phyloP scores from a whole-genome alignment of 257 asterid species.

The Solanum bulbocastanum region DNA sequence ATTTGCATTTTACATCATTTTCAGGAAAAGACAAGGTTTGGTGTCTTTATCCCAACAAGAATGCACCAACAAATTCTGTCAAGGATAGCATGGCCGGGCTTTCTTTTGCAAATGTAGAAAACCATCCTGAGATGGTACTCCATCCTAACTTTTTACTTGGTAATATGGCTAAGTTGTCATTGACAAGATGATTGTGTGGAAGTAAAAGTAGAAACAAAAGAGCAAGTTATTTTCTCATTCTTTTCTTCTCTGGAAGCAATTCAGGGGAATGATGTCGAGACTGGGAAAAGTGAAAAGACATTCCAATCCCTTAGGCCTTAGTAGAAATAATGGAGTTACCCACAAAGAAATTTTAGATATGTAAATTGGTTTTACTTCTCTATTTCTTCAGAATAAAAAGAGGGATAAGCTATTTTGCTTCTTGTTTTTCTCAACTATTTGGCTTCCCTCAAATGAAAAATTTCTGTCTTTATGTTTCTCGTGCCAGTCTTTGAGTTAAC shows the following conservation, averaged over 20 bases:
- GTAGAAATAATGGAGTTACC: background rate
- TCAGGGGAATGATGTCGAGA: background rate
- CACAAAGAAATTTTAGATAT: background rate
- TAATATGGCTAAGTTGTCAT: background rate
- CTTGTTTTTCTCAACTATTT: background rate
- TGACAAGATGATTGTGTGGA: background rate
- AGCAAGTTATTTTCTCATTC: background rate
- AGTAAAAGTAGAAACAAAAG: background rate
- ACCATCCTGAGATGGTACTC: slow-evolving; percentile 23
- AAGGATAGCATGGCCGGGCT: slow-evolving; percentile 35
- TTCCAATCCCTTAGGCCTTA: background rate
- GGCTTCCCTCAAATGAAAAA: background rate
- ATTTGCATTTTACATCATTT: slow-evolving; percentile 10
- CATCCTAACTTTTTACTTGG: background rate
- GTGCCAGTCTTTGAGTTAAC: background rate
- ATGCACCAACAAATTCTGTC: slow-evolving; percentile 49
- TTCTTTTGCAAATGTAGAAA: slow-evolving; percentile 20
- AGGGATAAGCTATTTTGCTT: background rate
- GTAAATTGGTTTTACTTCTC: background rate
- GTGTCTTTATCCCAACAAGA: slow-evolving; percentile 87
- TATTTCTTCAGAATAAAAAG: background rate
- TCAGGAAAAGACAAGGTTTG: slow-evolving; percentile 76
- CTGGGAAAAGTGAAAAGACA: background rate
- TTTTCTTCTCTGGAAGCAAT: background rate
- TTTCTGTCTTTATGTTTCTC: background rate